These are phyloP conservation scores for Trichoderma erinaceum DNA, from an alignment of 495 filamentous ascomycete genomes.

Conservation along the genomic window DNA sequence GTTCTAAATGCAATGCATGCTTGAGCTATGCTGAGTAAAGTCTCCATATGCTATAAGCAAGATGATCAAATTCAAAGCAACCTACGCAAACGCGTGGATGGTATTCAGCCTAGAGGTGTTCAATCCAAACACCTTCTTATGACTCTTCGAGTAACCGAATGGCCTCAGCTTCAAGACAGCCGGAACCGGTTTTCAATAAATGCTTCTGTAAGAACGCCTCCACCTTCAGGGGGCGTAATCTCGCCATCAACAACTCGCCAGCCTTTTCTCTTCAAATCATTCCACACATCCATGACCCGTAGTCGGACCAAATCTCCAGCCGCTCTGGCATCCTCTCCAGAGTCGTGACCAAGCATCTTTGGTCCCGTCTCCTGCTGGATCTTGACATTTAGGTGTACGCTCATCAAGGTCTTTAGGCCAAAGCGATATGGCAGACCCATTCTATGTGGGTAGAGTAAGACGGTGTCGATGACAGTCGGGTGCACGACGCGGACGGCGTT, in stretches of 20 bases:
- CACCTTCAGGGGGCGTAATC: constrained; percentile 41
- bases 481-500: constrained; percentile 79
- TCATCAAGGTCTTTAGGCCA: constrained; percentile 63
- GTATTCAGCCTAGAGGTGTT: background rate
- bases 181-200: background rate
- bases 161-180: background rate
- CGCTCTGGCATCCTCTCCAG: constrained; percentile 77
- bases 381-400: constrained; percentile 56
- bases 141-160: background rate
- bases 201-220: background rate
- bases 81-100: background rate
- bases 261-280: constrained; percentile 51
- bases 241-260: constrained; percentile 53
- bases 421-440: constrained; percentile 68
- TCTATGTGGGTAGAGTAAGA: constrained; percentile 73
- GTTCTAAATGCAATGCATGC: background rate
- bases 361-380: constrained; percentile 69
- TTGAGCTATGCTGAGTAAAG: background rate
- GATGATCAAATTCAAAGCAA: background rate
- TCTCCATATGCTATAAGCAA: background rate
- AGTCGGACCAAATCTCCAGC: constrained; percentile 78
- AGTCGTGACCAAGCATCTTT: constrained; percentile 66
- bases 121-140: background rate
- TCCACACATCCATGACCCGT: constrained; percentile 61
- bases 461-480: constrained; percentile 77